Percentiles rank a stretch among this genome's conserved stretches.
phyloP scores from a whole-genome alignment of 2,329 filamentous ascomycete genomes.

The Colletotrichum caudatum region DNA sequence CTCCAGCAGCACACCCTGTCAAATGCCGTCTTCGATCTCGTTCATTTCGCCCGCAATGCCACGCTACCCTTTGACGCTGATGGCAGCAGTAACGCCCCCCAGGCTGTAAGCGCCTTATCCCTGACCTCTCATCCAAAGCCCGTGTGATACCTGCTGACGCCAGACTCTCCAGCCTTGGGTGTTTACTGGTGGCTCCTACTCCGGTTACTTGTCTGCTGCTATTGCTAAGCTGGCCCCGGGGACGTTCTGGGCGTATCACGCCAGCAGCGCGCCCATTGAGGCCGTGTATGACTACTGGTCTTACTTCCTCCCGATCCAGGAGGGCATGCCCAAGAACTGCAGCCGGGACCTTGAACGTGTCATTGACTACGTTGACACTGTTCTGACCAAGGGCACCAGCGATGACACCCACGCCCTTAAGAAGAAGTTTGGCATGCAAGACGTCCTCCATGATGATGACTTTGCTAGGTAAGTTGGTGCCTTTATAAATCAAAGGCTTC shows the following conservation, averaged over 20 bases:
- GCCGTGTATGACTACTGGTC: conserved; percentile 69
- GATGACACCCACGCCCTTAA: conserved; percentile 60
- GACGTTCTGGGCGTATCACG: conserved; percentile 71
- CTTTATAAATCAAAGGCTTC: not conserved
- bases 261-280: conserved; percentile 67
- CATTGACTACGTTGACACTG: conserved; percentile 64
- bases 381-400: conserved; percentile 49
- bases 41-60: conserved; percentile 65
- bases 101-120: conserved; percentile 51
- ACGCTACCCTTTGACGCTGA: conserved; percentile 65
- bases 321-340: conserved; percentile 71
- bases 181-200: conserved; percentile 67
- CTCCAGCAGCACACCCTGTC: conserved; percentile 66
- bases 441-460: conserved; percentile 62
- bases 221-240: conserved; percentile 63
- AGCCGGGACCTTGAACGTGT: conserved; percentile 64
- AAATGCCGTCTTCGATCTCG: conserved; percentile 66
- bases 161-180: conserved; percentile 63
- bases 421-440: conserved; percentile 62
- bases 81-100: conserved; percentile 60
- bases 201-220: conserved; percentile 68
- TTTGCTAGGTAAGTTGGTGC: conserved; percentile 53
- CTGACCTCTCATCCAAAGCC: not conserved
- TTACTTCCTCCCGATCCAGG: conserved; percentile 68
- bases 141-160: not conserved